A percentile compares a stretch with the other conserved stretches of the same genome.
phyloP scores from a whole-genome alignment of 306 rosid species.

The Potentilla sterilis region DNA sequence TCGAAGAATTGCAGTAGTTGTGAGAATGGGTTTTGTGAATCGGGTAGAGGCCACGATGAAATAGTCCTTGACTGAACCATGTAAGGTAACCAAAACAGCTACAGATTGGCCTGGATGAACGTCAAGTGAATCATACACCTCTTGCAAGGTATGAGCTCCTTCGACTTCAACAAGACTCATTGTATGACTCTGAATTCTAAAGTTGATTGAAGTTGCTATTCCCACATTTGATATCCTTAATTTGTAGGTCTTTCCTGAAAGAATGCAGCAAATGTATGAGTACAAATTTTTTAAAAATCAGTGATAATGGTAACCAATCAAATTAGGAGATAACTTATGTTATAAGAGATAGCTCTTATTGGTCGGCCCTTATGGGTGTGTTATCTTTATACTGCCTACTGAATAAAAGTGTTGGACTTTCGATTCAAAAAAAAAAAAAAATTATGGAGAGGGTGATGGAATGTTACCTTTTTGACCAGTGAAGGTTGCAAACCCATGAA shows the following conservation, averaged over 20 bases:
- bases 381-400: too few relatives aligned
- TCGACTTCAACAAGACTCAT: constrained; percentile 79
- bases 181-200: constrained; percentile 61
- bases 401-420: too few relatives aligned
- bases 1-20: constrained; percentile 49
- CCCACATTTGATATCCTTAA: constrained; percentile 79
- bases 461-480: constrained; percentile 51
- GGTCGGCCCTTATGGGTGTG: too few relatives aligned
- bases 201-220: constrained; percentile 53
- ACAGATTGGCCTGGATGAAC: constrained; percentile 75
- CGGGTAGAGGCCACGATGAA: constrained; percentile 62
- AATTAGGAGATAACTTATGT: too few relatives aligned
- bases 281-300: not conserved
- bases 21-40: constrained; percentile 44
- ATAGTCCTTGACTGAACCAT: constrained; percentile 34
- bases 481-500: constrained; percentile 18
- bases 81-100: constrained; percentile 53
- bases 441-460: not conserved
- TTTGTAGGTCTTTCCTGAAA: constrained; percentile 75
- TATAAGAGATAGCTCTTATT: too few relatives aligned
- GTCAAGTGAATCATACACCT: constrained; percentile 56
- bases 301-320: not conserved
- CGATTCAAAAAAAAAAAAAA: too few relatives aligned
- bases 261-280: not conserved
- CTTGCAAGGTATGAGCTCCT: constrained; percentile 79